Base-by-base conservation (phyloP, 2,329 filamentous ascomycete genomes). In the Uncinocarpus reesii region DNA sequence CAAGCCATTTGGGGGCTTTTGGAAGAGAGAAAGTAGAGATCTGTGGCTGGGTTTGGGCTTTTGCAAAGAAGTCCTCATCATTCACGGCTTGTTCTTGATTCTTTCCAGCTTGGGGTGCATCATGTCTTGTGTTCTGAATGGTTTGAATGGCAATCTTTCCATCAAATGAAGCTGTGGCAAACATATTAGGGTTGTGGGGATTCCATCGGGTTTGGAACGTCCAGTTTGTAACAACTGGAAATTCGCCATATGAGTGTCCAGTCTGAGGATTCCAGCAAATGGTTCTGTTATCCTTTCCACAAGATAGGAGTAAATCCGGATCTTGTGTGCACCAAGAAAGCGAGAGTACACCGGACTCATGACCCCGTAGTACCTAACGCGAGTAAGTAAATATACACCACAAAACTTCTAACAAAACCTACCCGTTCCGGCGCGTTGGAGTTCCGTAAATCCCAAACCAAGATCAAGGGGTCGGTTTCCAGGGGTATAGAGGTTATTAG, bases 221-320 rank as follows among this genome's bases (percentile, higher is more conserved):
- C 90, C 92, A 98, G 67, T 96, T 98, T n/a, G 90, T 95, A 47
- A 94, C 89, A 59, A 95, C 87, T 3, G 90, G 89, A 62, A 96
- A 90, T 67, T 96, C 90, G 55, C 93, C 92, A 54, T 88, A 84
- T 10, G 79, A 75, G 62, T 92, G 80, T 46, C 90, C 90, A 2
- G 84, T 95, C 60, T 92, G 85, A 1, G 92, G 87, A 66, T 96
- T 96, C 92, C 93, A 98, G 52, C 92, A 81, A 52, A 98, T 78
- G 1, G 89, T 95, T 58, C 86, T 80, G 63, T 96, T 96, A 67
- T 98, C 92, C 69, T 96, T 96, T 57, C 92, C 93, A 56, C 84
- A 93, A 2, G 92, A 98, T 18, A 98, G 75, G 42, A 98, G 71
- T 43, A 98, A 74, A 58, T 92, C 84, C 42, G 83, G 82, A 61